These are phyloP conservation scores for Leccinum disarticulatum DNA, from an alignment of 768 basidiomycete genomes.

Conservation along the genomic window DNA sequence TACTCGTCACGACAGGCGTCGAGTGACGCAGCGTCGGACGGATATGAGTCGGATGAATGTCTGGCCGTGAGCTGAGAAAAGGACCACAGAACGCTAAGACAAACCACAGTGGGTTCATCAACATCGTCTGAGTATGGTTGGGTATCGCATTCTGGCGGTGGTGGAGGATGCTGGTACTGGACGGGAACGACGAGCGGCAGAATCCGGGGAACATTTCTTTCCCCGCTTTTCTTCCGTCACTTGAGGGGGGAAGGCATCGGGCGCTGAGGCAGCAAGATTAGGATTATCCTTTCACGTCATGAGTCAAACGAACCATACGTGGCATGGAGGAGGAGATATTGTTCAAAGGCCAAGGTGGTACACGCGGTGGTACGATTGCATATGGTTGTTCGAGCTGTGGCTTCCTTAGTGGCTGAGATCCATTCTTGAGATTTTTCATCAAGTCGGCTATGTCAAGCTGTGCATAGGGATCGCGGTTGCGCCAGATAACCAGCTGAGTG, in stretches of 20 bases:
- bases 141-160: conserved; percentile 7
- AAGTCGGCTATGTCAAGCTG: conserved; percentile 36
- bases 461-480: conserved; percentile 31
- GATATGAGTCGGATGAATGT: background rate
- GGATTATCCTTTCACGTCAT: background rate
- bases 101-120: conserved; percentile 3
- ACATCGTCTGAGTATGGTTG: conserved; percentile 7
- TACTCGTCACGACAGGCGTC: background rate
- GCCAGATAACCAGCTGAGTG: conserved; percentile 31
- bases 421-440: conserved; percentile 18
- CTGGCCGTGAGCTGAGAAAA: background rate
- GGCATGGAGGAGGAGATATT: conserved; percentile 35
- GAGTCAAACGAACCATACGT: conserved; percentile 29
- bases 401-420: conserved; percentile 16
- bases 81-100: no score
- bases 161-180: conserved; percentile 25
- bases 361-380: conserved; percentile 12
- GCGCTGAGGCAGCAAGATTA: conserved; percentile 32
- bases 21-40: background rate
- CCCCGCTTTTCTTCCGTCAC: conserved; percentile 14
- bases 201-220: conserved; percentile 13
- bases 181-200: conserved; percentile 18
- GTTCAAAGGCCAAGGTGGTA: conserved; percentile 27
- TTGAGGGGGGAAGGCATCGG: conserved; percentile 35
- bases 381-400: conserved; percentile 19